A percentile compares a stretch with the other conserved stretches of the same genome.
Evolutionary conservation across 192 early-diverging fungal genomes (phyloP).

Genomic region (Coemansia sp.): DNA sequence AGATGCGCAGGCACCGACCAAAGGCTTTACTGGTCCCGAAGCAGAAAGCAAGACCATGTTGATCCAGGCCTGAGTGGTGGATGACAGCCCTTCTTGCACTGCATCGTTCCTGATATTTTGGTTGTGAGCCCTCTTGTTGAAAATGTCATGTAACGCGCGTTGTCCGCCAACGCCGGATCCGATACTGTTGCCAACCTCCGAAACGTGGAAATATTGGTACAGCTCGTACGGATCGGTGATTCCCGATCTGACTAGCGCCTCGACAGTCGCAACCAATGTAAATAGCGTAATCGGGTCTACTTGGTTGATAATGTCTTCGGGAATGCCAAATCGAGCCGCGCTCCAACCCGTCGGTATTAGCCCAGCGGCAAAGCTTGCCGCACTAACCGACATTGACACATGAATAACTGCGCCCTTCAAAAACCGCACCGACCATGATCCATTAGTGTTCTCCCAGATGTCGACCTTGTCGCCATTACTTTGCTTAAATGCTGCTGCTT

Average conservation of each 20-base stretch:
- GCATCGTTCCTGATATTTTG: conserved; percentile 79
- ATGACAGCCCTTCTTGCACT: conserved; percentile 90
- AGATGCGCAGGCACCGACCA: conserved; percentile 88
- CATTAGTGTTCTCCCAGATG: conserved; percentile 56
- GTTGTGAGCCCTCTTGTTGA: conserved; percentile 72
- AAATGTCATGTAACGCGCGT: conserved; percentile 67
- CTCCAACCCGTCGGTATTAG: conserved; percentile 95
- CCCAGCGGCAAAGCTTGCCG: conserved; percentile 78
- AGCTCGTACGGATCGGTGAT: conserved; percentile 97
- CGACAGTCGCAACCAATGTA: conserved; percentile 85
- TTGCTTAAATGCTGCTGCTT: conserved; percentile 80
- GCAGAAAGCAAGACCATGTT: conserved; percentile 91
- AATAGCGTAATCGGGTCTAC: conserved; percentile 87
- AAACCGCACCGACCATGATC: conserved; percentile 70
- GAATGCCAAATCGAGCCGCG: conserved; percentile 85
- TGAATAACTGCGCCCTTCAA: conserved; percentile 85
- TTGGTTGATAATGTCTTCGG: conserved; percentile 85
- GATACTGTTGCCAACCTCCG: conserved; percentile 86
- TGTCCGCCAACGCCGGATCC: conserved; percentile 90
- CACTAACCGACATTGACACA: conserved; percentile 85
- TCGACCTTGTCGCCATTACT: conserved; percentile 77
- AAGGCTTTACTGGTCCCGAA: conserved; percentile 80
- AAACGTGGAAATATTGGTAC: conserved; percentile 93
- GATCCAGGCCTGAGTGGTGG: conserved; percentile 94
- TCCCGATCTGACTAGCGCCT: conserved; percentile 85